Percentiles rank a stretch among this genome's conserved stretches.
Evolutionary conservation across 352 stramenopile species (phyloP).

Genomic region (Globisporangium orthogonon): DNA sequence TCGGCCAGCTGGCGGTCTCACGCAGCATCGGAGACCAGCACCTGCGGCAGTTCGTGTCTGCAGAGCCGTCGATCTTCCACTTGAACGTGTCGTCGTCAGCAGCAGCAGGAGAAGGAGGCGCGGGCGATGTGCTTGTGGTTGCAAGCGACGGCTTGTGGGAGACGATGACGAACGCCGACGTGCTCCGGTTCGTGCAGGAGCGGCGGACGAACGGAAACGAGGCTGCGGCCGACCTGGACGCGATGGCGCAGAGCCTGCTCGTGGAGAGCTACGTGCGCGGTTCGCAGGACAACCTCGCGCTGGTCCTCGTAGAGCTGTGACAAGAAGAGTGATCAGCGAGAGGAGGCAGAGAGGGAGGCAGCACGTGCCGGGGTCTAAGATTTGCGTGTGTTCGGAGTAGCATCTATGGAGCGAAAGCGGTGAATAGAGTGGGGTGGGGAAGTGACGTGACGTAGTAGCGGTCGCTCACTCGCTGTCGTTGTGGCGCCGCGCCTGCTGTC

Average conservation of each 20-base stretch:
- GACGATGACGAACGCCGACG: conserved; percentile 48
- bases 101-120: background rate
- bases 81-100: conserved; percentile 3
- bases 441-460: background rate
- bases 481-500: conserved; percentile 61
- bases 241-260: conserved; percentile 73
- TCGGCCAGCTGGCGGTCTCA: conserved; percentile 89
- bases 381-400: background rate
- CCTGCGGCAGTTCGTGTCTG: conserved; percentile 76
- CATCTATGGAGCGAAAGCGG: background rate
- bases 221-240: conserved; percentile 33
- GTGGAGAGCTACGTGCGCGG: conserved; percentile 92
- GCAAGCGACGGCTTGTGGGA: conserved; percentile 79
- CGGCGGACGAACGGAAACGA: background rate
- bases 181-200: conserved; percentile 39
- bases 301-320: conserved; percentile 40
- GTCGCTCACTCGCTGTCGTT: conserved; percentile 19
- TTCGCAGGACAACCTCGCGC: conserved; percentile 93
- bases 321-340: no score
- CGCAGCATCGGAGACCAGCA: conserved; percentile 89
- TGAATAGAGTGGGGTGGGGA: no score
- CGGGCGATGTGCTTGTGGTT: conserved; percentile 33
- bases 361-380: no score
- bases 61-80: conserved; percentile 72
- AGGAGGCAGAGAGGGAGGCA: no score